Evolutionary conservation across 2,329 filamentous ascomycete genomes (phyloP), one percentile per base, ranked within the genome.

Genomic region (Pestalotiopsis sp.): DNA sequence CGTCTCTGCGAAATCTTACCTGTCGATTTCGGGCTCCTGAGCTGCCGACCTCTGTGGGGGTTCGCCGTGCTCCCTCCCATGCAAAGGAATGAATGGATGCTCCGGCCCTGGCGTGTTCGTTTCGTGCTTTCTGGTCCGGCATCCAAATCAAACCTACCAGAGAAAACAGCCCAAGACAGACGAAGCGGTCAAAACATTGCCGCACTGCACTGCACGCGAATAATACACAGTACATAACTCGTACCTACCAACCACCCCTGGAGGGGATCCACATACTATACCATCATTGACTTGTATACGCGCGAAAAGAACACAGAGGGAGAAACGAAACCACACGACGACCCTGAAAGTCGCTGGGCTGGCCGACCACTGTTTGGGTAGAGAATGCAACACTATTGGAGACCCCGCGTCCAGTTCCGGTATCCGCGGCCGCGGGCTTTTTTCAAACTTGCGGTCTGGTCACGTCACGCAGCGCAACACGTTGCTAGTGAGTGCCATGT

Each of bases 391-490:
- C 38, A 64, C 61, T 64, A 64, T 64, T 52, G 61, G 23, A 36
- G 36, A 14, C 27, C 59, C 59, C 59, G 59, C 61, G 38, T 49
- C 38, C 14, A 25, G n/a, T 25, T 40, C 38, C 36, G 59, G 38
- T 25, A 11, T 64, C 61, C 38, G 61, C 61, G 36, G n/a, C 20
- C 23, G 40, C 6, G 31, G 17, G 7, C 31, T 36, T 36, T 31
- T 36, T 36, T 20, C 23, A 45, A 66, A 66, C 36, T 66, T 66
- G 63, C 63, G 63, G 63, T 66, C 63, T 66, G 63, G 63, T 66
- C 61, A 64, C 61, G 38, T 40, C 40, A 64, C 61, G n/a, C 38
- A 49, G 17, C 25, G 40, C 13, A 38, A 45, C 52, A 52, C 45
- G 45, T 52, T 52, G 45, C 45, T 52, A 52, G 45, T 52, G 45